These are phyloP conservation scores for Termitomyces sp. DNA, from an alignment of 768 basidiomycete genomes.

Conservation along the genomic window DNA sequence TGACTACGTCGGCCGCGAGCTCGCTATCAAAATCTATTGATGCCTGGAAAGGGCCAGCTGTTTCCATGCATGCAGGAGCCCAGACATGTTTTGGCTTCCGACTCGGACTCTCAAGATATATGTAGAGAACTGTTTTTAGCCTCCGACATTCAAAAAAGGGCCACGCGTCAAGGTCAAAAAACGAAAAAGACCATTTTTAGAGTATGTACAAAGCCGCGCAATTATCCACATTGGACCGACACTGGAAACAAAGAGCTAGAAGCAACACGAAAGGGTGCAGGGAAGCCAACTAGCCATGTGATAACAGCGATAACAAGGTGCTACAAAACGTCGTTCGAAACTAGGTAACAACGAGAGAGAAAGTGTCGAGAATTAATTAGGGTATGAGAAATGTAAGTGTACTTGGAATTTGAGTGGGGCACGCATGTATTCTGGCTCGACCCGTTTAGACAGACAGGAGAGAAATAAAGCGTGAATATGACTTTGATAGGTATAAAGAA, in stretches of 20 bases:
- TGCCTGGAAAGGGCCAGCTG: background rate
- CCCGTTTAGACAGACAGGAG: background rate
- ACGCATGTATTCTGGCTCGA: background rate
- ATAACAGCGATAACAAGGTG: background rate
- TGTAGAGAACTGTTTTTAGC: background rate
- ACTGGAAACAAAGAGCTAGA: background rate
- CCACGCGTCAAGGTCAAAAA: background rate
- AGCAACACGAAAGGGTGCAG: background rate
- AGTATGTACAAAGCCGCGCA: background rate
- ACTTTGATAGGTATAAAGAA: constrained; percentile 4
- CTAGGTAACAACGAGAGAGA: background rate
- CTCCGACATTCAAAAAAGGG: background rate
- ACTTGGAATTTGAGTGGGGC: background rate
- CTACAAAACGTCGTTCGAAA: background rate
- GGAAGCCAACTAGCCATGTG: background rate
- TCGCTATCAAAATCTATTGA: constrained; percentile 1
- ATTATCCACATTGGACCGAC: background rate
- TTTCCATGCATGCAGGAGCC: background rate
- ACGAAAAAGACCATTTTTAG: background rate
- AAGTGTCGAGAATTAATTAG: constrained; percentile 2
- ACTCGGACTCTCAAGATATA: background rate
- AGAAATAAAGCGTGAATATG: background rate
- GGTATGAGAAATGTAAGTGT: constrained; percentile 3
- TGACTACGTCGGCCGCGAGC: background rate
- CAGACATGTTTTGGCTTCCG: background rate